phyloP scores from a whole-genome alignment of 2,329 filamentous ascomycete species.

The Monilinia vaccinii-corymbosi region DNA sequence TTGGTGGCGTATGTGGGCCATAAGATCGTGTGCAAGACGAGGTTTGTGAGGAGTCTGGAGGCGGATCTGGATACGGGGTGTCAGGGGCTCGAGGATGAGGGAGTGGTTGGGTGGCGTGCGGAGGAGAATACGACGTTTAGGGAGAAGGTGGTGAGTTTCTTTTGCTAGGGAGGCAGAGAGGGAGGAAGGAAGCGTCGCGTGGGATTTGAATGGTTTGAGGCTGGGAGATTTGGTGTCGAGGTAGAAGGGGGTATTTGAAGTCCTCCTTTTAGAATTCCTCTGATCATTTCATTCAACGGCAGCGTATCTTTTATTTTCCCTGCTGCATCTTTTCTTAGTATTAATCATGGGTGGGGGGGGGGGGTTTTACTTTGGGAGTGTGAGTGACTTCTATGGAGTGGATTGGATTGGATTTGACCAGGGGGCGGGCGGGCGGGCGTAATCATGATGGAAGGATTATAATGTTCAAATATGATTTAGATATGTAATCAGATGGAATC shows the following conservation, averaged over 20 bases:
- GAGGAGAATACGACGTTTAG: not conserved
- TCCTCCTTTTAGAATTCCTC: constrained; percentile 5
- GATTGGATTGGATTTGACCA: not conserved
- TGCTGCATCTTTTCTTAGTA: not conserved
- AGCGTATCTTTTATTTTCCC: not conserved
- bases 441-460: not conserved
- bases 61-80: constrained; percentile 37
- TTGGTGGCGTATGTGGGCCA: constrained; percentile 49
- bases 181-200: too few relatives aligned
- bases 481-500: too few relatives aligned
- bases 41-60: constrained; percentile 32
- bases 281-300: not conserved
- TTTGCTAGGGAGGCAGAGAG: constrained; percentile 8
- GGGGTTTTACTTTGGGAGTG: not conserved
- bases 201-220: not conserved
- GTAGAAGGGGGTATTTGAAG: constrained; percentile 8
- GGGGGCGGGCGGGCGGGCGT: too few relatives aligned
- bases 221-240: not conserved
- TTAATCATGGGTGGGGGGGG: not conserved
- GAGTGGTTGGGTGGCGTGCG: not conserved
- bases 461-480: too few relatives aligned
- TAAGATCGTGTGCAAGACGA: constrained; percentile 37
- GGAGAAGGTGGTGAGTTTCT: not conserved
- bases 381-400: not conserved
- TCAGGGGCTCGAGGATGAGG: constrained; percentile 10